These are phyloP conservation scores for Ophiosphaerella korrae DNA, from an alignment of 2,329 filamentous ascomycete genomes.

Conservation along the genomic window DNA sequence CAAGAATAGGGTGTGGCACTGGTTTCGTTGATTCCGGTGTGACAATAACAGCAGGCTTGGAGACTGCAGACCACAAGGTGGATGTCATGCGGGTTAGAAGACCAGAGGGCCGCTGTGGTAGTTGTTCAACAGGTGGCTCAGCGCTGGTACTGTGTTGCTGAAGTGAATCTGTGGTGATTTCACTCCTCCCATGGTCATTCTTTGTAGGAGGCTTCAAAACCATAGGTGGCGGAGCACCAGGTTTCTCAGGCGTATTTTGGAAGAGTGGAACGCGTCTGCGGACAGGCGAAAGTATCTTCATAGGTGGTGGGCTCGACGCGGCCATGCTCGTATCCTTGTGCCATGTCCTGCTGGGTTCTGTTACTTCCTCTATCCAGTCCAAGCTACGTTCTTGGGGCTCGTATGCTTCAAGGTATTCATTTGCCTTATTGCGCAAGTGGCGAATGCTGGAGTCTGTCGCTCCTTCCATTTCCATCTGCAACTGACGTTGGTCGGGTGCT, in stretches of 20 bases:
- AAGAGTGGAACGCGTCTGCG: slow-evolving; percentile 19
- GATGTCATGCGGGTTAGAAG: slow-evolving; percentile 28
- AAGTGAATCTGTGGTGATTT: slow-evolving; percentile 6
- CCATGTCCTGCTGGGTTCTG: slow-evolving; percentile 35
- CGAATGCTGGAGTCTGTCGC: slow-evolving; percentile 33
- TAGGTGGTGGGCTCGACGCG: slow-evolving; percentile 29
- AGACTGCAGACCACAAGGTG: slow-evolving; percentile 15
- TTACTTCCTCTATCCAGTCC: slow-evolving; percentile 43
- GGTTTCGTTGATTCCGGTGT: slow-evolving; percentile 8
- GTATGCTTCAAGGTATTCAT: slow-evolving; percentile 42
- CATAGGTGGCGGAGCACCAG: not conserved
- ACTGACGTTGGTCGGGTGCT: slow-evolving; percentile 39
- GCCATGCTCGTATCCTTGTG: slow-evolving; percentile 20
- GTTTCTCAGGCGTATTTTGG: slow-evolving; percentile 2
- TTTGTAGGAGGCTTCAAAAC: not conserved
- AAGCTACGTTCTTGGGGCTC: slow-evolving; percentile 38
- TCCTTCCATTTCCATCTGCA: slow-evolving; percentile 38
- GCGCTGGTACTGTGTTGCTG: slow-evolving; percentile 2
- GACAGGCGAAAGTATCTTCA: slow-evolving; percentile 22
- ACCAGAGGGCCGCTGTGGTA: slow-evolving; percentile 14
- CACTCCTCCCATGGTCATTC: slow-evolving; percentile 6
- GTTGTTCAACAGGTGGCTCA: slow-evolving; percentile 4
- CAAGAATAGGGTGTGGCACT: slow-evolving; percentile 33
- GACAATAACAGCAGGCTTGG: not conserved
- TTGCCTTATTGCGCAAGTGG: slow-evolving; percentile 39